A percentile compares a stretch with the other conserved stretches of the same genome.
Conservation (phyloP, 2,329 filamentous ascomycete genomes). For the Arthrobotrys conoides region DNA sequence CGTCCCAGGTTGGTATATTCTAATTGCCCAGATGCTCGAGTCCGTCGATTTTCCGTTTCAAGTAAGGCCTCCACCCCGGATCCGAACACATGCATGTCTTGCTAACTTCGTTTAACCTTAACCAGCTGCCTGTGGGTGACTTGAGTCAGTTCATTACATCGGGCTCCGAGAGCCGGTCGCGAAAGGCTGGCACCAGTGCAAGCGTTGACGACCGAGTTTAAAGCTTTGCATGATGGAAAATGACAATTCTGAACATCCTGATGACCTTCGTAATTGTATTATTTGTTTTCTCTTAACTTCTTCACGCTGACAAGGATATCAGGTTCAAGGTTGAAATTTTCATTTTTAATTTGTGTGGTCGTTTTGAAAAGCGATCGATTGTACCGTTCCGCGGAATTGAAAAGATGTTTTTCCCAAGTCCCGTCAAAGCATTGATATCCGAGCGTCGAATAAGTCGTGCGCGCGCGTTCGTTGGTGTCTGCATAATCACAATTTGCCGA, state of each 20-base stretch:
- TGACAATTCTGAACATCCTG: neutral
- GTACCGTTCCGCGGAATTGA: conserved; percentile 8
- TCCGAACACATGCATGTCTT: conserved; percentile 26
- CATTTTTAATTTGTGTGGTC: too few species aligned
- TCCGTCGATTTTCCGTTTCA: conserved; percentile 57
- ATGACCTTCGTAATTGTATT: conserved; percentile 11
- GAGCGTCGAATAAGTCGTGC: conserved; percentile 16
- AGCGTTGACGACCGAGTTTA: conserved; percentile 43
- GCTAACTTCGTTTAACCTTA: conserved; percentile 47
- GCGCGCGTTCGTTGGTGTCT: conserved; percentile 15
- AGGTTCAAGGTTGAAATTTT: neutral
- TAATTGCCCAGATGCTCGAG: conserved; percentile 51
- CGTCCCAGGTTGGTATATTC: conserved; percentile 56
- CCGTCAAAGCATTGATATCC: conserved; percentile 24
- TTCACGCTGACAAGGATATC: conserved; percentile 15
- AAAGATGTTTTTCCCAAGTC: conserved; percentile 4
- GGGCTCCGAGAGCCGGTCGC: conserved; percentile 38
- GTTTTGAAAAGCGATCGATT: conserved; percentile 28
- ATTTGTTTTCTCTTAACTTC: conserved; percentile 2
- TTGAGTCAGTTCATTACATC: conserved; percentile 49
- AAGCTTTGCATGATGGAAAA: conserved; percentile 9
- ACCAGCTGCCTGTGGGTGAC: conserved; percentile 55
- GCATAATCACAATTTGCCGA: conserved; percentile 31
- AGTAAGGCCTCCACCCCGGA: conserved; percentile 36
- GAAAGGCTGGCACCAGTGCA: conserved; percentile 34